Evolutionary conservation across 257 asterid species (phyloP).

Genomic region (Thymus mandschuricus): DNA sequence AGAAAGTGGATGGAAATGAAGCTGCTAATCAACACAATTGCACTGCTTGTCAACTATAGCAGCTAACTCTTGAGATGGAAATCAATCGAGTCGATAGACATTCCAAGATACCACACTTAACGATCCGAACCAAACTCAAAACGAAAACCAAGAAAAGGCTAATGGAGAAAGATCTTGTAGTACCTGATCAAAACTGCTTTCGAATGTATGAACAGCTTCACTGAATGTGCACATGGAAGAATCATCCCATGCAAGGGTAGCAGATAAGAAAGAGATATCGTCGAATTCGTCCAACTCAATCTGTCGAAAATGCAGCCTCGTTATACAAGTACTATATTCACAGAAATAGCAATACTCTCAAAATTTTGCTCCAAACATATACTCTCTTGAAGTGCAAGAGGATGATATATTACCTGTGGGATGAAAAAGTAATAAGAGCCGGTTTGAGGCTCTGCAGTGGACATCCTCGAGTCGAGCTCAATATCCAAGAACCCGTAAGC

Average conservation of each 20-base stretch:
- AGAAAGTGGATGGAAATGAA: background rate
- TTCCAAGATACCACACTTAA: background rate
- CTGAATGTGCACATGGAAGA: conserved; percentile 53
- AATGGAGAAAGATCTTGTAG: conserved; percentile 35
- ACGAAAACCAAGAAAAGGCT: background rate
- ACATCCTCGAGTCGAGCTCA: conserved; percentile 48
- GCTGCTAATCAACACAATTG: background rate
- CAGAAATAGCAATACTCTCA: conserved; percentile 8
- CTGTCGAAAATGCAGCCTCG: conserved; percentile 46
- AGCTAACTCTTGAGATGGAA: background rate
- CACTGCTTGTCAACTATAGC: background rate
- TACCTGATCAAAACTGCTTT: conserved; percentile 74
- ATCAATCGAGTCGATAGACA: background rate
- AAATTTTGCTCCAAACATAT: conserved; percentile 23
- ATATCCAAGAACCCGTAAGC: conserved; percentile 80
- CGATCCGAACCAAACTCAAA: background rate
- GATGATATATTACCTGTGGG: conserved; percentile 63
- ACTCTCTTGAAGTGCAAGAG: conserved; percentile 22
- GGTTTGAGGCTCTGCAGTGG: conserved; percentile 51
- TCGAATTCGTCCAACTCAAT: conserved; percentile 77
- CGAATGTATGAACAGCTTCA: conserved; percentile 60
- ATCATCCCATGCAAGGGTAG: conserved; percentile 81
- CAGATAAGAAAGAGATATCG: conserved; percentile 59
- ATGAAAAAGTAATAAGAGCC: conserved; percentile 74
- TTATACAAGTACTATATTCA: conserved; percentile 30